Conservation (phyloP, 257 asterid genomes). For the Coffea canephora region DNA sequence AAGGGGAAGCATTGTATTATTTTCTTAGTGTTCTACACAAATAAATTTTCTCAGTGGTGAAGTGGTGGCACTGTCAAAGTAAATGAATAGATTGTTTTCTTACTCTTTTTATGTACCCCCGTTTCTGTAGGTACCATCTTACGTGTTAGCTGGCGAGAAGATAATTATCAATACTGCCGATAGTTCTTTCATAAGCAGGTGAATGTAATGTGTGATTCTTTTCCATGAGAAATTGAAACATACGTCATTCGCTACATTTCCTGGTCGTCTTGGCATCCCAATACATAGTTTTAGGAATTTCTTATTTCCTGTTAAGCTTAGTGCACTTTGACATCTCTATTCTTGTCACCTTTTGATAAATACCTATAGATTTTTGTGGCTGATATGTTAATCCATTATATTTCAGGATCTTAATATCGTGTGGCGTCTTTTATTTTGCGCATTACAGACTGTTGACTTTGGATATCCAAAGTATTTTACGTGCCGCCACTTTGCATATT, state of each 20-base stretch:
- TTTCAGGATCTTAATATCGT: not conserved
- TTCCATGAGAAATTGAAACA: not conserved
- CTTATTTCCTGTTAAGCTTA: not conserved
- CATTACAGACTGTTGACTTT: too few relatives aligned
- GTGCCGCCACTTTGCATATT: too few relatives aligned
- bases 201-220: slow-evolving; percentile 16
- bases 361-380: not conserved
- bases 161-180: slow-evolving; percentile 56
- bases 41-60: too few relatives aligned
- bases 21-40: too few relatives aligned
- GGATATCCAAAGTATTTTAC: too few relatives aligned
- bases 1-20: not conserved
- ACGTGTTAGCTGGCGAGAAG: slow-evolving; percentile 63
- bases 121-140: slow-evolving; percentile 62
- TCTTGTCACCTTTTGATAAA: not conserved
- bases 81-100: not conserved
- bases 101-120: not conserved
- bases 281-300: not conserved
- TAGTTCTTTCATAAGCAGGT: slow-evolving; percentile 67
- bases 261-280: not conserved
- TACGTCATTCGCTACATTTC: not conserved
- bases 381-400: not conserved
- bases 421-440: not conserved
- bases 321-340: not conserved
- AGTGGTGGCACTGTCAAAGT: not conserved